These are phyloP conservation scores for Beauveria scarabaeidicola DNA, from an alignment of 2,329 filamentous ascomycete genomes.

Conservation along the genomic window DNA sequence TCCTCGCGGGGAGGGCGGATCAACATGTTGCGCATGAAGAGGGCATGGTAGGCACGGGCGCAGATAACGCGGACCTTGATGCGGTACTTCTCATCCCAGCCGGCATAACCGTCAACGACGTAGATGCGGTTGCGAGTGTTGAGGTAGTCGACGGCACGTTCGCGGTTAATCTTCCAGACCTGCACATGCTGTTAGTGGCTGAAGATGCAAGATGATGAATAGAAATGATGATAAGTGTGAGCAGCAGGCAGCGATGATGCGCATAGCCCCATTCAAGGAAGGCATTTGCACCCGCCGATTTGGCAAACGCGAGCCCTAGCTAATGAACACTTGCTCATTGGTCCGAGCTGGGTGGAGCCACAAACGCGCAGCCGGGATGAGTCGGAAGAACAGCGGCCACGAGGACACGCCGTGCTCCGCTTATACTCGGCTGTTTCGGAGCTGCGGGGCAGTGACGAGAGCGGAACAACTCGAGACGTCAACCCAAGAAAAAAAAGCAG, in stretches of 20 bases:
- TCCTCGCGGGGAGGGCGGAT: conserved; percentile 88
- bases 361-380: conserved; percentile 5
- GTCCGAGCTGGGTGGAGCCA: neutral
- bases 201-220: neutral
- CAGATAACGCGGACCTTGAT: conserved; percentile 97
- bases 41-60: conserved; percentile 96
- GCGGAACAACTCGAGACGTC: conserved; percentile 2
- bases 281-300: neutral
- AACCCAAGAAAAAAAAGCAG: neutral
- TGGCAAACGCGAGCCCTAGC: neutral
- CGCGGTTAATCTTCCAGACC: conserved; percentile 99
- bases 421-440: conserved; percentile 13
- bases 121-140: conserved; percentile 99
- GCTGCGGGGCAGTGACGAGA: conserved; percentile 9
- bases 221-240: neutral
- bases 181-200: conserved; percentile 34
- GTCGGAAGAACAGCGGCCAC: conserved; percentile 11
- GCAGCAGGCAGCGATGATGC: neutral
- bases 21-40: conserved; percentile 99
- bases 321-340: conserved; percentile 9
- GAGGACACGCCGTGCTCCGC: conserved; percentile 9
- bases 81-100: conserved; percentile 97
- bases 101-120: conserved; percentile 92
- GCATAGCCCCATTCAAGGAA: neutral
- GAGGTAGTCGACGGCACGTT: conserved; percentile 97